phyloP scores from a whole-genome alignment of 208 protist genomes.

The Wallacemonas sp. region DNA sequence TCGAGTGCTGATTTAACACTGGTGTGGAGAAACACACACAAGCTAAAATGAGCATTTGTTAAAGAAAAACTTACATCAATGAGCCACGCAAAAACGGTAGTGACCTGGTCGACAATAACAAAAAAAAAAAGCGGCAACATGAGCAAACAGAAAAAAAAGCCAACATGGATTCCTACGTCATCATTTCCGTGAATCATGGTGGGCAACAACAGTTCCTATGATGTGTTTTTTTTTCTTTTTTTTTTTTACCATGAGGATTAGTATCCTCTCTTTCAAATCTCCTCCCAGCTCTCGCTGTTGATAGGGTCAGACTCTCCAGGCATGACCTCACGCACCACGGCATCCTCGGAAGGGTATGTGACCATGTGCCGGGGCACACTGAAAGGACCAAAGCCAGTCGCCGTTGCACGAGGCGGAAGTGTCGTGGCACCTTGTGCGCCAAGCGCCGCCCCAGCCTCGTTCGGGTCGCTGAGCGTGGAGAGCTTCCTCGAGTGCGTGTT shows the following conservation, averaged over 20 bases:
- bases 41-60: too few species aligned
- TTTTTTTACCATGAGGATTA: neutral
- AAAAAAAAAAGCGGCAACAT: too few species aligned
- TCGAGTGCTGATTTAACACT: too few species aligned
- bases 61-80: too few species aligned
- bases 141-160: too few species aligned
- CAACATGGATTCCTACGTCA: too few species aligned
- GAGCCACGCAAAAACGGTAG: too few species aligned
- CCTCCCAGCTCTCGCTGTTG: constrained; percentile 7
- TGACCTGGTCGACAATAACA: too few species aligned
- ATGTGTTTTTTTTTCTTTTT: neutral
- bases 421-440: too few species aligned
- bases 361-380: neutral
- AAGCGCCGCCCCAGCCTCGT: constrained; percentile 1
- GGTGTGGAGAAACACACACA: too few species aligned
- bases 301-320: neutral
- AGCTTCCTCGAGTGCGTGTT: neutral
- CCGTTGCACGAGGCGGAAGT: neutral
- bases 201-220: neutral
- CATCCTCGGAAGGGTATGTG: constrained; percentile 10
- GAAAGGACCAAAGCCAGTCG: neutral
- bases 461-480: too few species aligned
- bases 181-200: too few species aligned
- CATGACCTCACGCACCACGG: constrained; percentile 6
- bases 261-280: constrained; percentile 4